These are phyloP conservation scores for Nicotiana tomentosiformis DNA, from an alignment of 257 asterid species.

Conservation along the genomic window DNA sequence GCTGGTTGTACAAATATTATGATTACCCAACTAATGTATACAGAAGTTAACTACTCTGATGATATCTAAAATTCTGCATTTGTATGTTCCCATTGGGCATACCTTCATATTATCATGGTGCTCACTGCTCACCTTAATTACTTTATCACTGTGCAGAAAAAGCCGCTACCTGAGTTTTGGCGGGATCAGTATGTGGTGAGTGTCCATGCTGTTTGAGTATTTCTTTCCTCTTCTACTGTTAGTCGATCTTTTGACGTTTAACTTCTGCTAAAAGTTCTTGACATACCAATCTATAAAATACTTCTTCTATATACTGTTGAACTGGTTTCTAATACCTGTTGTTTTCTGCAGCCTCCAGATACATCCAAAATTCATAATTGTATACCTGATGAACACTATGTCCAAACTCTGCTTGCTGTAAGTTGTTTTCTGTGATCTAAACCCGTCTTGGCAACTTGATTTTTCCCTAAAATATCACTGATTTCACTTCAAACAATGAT, in stretches of 20 bases:
- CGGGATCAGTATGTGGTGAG: slow-evolving; percentile 81
- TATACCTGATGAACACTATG: slow-evolving; percentile 98
- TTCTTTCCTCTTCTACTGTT: slow-evolving; percentile 8
- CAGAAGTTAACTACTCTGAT: background rate
- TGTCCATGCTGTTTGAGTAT: slow-evolving; percentile 17
- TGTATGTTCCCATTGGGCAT: background rate
- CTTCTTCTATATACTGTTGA: background rate
- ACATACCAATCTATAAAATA: background rate
- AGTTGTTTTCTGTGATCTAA: slow-evolving; percentile 21
- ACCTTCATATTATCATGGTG: background rate
- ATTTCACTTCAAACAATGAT: background rate
- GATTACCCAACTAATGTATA: background rate
- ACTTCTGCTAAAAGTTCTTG: background rate
- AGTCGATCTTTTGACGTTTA: background rate
- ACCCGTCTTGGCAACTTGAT: background rate
- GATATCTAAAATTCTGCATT: background rate
- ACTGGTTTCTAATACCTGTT: slow-evolving; percentile 6
- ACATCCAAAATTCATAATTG: slow-evolving; percentile 83
- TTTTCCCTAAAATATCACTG: background rate
- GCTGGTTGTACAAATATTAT: background rate
- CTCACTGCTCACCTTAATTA: slow-evolving; percentile 21
- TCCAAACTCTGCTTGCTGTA: slow-evolving; percentile 88
- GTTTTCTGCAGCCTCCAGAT: slow-evolving; percentile 63
- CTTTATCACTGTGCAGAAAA: slow-evolving; percentile 47
- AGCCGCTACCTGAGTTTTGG: slow-evolving; percentile 96